phyloP scores from a whole-genome alignment of 2,329 filamentous ascomycete species.

The Alternaria rosae region DNA sequence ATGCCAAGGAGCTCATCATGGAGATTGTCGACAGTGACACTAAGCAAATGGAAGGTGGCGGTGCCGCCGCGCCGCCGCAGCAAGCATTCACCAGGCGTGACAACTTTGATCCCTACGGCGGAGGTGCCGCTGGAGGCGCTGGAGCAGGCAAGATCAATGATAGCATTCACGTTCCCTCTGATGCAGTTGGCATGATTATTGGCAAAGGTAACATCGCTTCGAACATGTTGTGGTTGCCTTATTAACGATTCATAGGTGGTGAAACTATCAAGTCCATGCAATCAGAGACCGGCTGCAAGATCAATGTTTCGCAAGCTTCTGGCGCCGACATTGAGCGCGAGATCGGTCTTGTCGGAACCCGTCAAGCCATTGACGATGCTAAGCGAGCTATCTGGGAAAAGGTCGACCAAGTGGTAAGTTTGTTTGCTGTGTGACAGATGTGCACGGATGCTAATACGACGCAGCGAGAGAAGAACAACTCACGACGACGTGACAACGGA shows the following conservation, averaged over 20 bases:
- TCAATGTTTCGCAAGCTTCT: constrained; percentile 86
- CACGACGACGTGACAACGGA: constrained; percentile 51
- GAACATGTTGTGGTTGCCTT: not conserved
- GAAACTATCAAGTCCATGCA: constrained; percentile 97
- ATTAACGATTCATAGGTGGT: constrained; percentile 62
- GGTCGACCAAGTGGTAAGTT: constrained; percentile 83
- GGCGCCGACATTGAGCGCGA: constrained; percentile 83
- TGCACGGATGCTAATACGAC: constrained; percentile 25
- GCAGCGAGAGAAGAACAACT: constrained; percentile 58
- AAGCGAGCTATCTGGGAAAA: constrained; percentile 90
- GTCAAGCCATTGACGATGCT: constrained; percentile 78
- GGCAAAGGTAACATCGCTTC: constrained; percentile 69
- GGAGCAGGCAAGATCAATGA: constrained; percentile 72
- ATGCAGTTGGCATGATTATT: constrained; percentile 95
- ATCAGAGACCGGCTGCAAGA: constrained; percentile 85
- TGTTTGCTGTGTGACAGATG: not conserved
- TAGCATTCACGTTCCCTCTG: constrained; percentile 83
- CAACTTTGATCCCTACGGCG: constrained; percentile 51
- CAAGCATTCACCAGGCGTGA: constrained; percentile 45
- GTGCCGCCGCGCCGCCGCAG: constrained; percentile 23
- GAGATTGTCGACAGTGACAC: constrained; percentile 95
- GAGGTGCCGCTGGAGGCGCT: constrained; percentile 43
- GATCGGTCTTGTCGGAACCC: constrained; percentile 82
- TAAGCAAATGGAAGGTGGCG: constrained; percentile 52
- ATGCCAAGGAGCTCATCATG: constrained; percentile 86